Evolutionary conservation across 345 rosid genomes (phyloP).

Genomic region (Eucalyptus polyanthemos): DNA sequence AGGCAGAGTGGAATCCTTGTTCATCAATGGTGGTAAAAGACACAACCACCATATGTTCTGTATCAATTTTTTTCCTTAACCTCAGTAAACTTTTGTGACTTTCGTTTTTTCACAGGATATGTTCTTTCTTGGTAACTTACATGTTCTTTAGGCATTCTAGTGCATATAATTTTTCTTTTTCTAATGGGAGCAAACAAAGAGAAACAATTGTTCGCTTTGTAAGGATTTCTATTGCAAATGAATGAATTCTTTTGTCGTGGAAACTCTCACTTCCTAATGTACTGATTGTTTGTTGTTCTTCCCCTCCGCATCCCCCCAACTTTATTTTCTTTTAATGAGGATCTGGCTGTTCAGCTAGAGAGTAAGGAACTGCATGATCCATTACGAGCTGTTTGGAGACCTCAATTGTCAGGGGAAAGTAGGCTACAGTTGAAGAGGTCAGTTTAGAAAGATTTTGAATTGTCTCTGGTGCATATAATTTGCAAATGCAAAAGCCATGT

Average conservation of each 20-base stretch:
- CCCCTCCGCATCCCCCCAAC: neutral
- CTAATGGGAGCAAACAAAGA: neutral
- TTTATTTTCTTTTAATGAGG: neutral
- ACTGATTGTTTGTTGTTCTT: neutral
- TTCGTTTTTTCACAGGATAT: neutral
- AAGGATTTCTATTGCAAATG: neutral
- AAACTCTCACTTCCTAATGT: neutral
- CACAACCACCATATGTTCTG: neutral
- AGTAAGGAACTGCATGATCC: neutral
- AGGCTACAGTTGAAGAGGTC: neutral
- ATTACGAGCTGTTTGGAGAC: neutral
- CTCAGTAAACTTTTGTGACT: neutral
- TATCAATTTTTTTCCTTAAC: neutral
- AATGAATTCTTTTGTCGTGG: neutral
- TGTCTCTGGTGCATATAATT: neutral
- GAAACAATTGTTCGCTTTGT: neutral
- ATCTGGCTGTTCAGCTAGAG: neutral
- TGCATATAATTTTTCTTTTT: neutral
- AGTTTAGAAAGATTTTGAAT: neutral
- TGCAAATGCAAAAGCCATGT: neutral
- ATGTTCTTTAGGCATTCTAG: neutral
- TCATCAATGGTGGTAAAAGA: slow-evolving; percentile 96
- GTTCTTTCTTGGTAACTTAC: neutral
- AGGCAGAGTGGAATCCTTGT: slow-evolving; percentile 91
- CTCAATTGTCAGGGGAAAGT: neutral